phyloP scores from a whole-genome alignment of 2,329 filamentous ascomycete genomes.

The Microdochium paspali region DNA sequence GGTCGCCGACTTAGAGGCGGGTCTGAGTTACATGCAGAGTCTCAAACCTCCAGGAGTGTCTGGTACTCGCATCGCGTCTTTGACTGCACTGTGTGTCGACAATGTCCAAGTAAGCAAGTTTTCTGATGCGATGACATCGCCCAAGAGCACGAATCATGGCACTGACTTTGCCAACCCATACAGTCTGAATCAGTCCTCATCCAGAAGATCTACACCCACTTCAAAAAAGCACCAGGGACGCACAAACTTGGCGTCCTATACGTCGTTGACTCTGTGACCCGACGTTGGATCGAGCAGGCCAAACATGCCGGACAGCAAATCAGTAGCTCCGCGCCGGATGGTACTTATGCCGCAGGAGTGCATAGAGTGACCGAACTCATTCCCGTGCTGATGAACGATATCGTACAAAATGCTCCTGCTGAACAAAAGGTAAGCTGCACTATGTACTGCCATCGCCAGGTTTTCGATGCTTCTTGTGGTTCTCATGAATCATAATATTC shows the following conservation, averaged over 20 bases:
- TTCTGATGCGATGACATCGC: too few species aligned
- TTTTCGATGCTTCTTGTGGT: conserved; percentile 2
- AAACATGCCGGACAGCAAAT: conserved; percentile 76
- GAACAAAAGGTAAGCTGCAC: conserved; percentile 78
- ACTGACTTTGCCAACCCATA: conserved; percentile 9
- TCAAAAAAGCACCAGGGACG: conserved; percentile 87
- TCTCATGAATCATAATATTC: neutral
- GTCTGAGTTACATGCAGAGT: conserved; percentile 82
- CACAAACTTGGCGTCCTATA: conserved; percentile 99
- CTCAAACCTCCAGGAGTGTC: conserved; percentile 92
- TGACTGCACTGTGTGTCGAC: conserved; percentile 79
- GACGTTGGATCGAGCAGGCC: conserved; percentile 96
- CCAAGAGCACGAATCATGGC: conserved; percentile 8
- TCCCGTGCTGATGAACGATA: conserved; percentile 90
- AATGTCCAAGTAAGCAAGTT: conserved; percentile 71
- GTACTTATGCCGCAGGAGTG: conserved; percentile 90
- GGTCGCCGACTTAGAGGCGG: conserved; percentile 83
- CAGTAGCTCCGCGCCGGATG: conserved; percentile 73
- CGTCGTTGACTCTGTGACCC: conserved; percentile 99
- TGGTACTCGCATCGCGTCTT: conserved; percentile 78
- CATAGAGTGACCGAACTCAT: conserved; percentile 94
- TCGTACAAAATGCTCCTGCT: conserved; percentile 75
- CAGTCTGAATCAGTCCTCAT: conserved; percentile 93
- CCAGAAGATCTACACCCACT: conserved; percentile 93
- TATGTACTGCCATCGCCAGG: neutral